Conservation (phyloP, 1,284 basidiomycete genomes). For the Butyriboletus appendiculatus region DNA sequence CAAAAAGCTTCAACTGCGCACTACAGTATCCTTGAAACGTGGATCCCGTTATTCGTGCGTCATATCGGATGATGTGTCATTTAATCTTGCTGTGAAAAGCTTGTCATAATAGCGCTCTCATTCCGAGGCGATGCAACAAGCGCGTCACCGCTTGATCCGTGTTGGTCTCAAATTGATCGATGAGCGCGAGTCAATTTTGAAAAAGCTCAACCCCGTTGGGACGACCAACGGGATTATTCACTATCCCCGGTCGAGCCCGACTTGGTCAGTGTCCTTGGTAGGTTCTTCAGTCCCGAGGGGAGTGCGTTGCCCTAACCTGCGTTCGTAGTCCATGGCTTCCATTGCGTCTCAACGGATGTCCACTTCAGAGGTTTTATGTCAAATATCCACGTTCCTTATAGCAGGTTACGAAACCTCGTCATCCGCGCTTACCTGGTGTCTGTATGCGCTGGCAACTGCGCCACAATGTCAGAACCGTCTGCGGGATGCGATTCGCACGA, state of each 20-base stretch:
- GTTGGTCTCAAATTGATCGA: conserved; percentile 61
- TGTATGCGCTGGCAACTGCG: conserved; percentile 62
- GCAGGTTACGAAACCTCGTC: conserved; percentile 64
- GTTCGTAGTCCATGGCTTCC: conserved; percentile 50
- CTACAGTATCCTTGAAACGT: conserved; percentile 58
- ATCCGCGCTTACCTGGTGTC: conserved; percentile 71
- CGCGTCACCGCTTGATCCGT: conserved; percentile 49
- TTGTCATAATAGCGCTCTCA: conserved; percentile 38
- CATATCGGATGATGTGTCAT: conserved; percentile 3
- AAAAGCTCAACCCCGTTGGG: conserved; percentile 19
- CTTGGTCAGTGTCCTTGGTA: conserved; percentile 25
- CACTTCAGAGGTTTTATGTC: conserved; percentile 66
- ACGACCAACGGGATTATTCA: conserved; percentile 6
- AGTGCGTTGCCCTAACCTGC: background rate
- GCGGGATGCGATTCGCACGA: conserved; percentile 47
- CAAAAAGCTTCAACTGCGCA: conserved; percentile 51
- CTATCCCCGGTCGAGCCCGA: conserved; percentile 12
- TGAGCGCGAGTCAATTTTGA: conserved; percentile 40
- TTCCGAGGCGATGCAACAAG: conserved; percentile 43
- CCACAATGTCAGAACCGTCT: conserved; percentile 58
- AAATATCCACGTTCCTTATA: conserved; percentile 79
- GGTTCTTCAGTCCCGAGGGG: conserved; percentile 6
- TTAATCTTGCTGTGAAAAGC: conserved; percentile 16
- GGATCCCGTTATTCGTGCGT: conserved; percentile 67
- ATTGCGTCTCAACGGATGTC: conserved; percentile 56